These are phyloP conservation scores for Colletotrichum zoysiae DNA, from an alignment of 2,329 filamentous ascomycete species.

Conservation along the genomic window DNA sequence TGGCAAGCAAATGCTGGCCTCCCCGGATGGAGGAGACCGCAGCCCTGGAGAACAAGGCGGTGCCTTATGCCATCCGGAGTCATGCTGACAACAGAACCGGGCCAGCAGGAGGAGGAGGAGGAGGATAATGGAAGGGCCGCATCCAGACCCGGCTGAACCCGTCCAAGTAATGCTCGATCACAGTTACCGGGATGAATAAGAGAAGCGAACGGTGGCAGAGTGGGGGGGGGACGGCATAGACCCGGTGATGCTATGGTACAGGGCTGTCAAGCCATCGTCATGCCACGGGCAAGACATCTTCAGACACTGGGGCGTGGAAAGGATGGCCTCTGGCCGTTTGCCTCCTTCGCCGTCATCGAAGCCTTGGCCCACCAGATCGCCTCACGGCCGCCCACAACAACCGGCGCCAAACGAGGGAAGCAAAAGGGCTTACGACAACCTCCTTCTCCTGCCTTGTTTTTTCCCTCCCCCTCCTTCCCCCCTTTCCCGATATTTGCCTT, in stretches of 20 bases:
- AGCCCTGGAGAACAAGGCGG: slow-evolving; percentile 1
- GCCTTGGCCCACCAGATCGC: slow-evolving; percentile 12
- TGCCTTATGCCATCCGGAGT: slow-evolving; percentile 27
- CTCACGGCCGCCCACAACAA: slow-evolving; percentile 26
- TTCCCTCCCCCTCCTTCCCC: not conserved
- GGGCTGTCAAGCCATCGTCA: slow-evolving; percentile 22
- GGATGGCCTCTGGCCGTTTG: slow-evolving; percentile 10
- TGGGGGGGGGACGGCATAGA: not conserved
- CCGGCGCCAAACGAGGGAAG: slow-evolving; percentile 7
- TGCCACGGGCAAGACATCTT: slow-evolving; percentile 21
- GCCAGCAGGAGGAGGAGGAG: not conserved
- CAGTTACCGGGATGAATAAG: slow-evolving; percentile 9
- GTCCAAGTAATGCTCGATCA: not conserved
- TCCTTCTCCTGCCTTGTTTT: not conserved
- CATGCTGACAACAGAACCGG: slow-evolving; percentile 15
- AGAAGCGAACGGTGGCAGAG: slow-evolving; percentile 1
- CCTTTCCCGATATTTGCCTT: not conserved
- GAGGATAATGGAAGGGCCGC: not conserved
- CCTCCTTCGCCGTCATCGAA: slow-evolving; percentile 20
- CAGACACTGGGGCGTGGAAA: slow-evolving; percentile 6
- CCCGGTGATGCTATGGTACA: slow-evolving; percentile 33
- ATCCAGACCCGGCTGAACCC: slow-evolving; percentile 9
- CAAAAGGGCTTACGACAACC: not conserved
- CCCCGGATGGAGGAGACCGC: not conserved
- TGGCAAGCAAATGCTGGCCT: slow-evolving; percentile 21